Conservation (phyloP, 2,329 filamentous ascomycete genomes). For the Scytalidium sp. region DNA sequence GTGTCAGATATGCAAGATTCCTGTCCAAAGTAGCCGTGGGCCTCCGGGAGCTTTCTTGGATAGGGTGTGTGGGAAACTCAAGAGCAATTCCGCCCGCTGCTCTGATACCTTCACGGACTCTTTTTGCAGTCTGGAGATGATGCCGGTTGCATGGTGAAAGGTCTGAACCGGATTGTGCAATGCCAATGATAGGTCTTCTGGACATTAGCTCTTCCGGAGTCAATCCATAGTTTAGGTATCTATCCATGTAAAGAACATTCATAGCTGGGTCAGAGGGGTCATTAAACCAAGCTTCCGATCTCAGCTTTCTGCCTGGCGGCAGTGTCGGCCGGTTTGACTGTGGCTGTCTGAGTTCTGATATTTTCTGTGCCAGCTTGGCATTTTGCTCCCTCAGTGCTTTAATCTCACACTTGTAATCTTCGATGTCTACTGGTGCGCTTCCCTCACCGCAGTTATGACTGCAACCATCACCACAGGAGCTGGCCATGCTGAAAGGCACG, state of each 20-base stretch:
- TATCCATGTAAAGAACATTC: slow-evolving; percentile 46
- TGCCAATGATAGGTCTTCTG: slow-evolving; percentile 48
- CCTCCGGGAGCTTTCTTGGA: slow-evolving; percentile 44
- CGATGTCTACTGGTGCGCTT: neutral
- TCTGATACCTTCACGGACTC: slow-evolving; percentile 47
- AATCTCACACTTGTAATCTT: neutral
- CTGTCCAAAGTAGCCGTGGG: slow-evolving; percentile 48
- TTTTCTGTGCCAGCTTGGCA: neutral
- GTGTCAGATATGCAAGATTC: slow-evolving; percentile 44
- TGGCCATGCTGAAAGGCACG: neutral
- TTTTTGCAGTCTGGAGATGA: slow-evolving; percentile 45
- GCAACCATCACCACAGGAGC: neutral
- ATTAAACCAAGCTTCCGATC: slow-evolving; percentile 43
- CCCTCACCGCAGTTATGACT: neutral
- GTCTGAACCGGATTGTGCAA: slow-evolving; percentile 49
- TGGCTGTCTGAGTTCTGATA: neutral
- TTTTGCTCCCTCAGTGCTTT: neutral
- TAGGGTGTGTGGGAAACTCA: slow-evolving; percentile 50
- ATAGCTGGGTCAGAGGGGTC: slow-evolving; percentile 38
- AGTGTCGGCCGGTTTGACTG: neutral
- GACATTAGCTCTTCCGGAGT: slow-evolving; percentile 46
- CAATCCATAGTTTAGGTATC: slow-evolving; percentile 47
- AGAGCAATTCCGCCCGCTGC: slow-evolving; percentile 46
- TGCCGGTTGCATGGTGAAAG: slow-evolving; percentile 48
- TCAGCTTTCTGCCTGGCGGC: slow-evolving; percentile 22